Conservation (phyloP, 2,329 filamentous ascomycete species). For the Aspergillus jensenii region DNA sequence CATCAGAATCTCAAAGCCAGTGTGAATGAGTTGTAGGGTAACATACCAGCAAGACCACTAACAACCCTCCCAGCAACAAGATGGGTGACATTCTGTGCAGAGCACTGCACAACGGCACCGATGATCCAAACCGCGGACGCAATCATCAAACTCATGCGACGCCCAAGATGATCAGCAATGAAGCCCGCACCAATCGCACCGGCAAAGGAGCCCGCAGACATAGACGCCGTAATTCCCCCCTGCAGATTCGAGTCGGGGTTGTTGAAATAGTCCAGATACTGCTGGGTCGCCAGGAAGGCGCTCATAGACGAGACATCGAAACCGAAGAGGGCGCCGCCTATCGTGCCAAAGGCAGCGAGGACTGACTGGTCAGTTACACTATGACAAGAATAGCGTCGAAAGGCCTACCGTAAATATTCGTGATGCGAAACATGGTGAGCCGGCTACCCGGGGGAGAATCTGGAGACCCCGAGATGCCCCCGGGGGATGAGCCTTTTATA, state of each 20-base stretch:
- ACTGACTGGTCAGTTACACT: constrained; percentile 20
- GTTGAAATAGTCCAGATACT: constrained; percentile 58
- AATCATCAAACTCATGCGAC: constrained; percentile 43
- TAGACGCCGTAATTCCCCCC: constrained; percentile 63
- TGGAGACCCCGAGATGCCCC: too few relatives aligned
- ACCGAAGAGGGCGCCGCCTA: constrained; percentile 58
- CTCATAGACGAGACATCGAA: constrained; percentile 55
- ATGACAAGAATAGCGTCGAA: too few relatives aligned
- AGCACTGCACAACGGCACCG: constrained; percentile 34
- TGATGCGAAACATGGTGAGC: too few relatives aligned
- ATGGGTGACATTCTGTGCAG: constrained; percentile 32
- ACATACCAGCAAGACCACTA: constrained; percentile 32
- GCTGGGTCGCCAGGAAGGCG: constrained; percentile 50
- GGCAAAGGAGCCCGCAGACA: constrained; percentile 69
- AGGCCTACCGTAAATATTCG: too few relatives aligned
- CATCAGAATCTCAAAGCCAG: background rate
- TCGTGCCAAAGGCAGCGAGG: constrained; percentile 57
- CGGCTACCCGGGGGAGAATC: too few relatives aligned
- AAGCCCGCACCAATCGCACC: constrained; percentile 52
- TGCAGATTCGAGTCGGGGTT: constrained; percentile 41
- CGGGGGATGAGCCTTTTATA: too few relatives aligned
- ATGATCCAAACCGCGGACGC: constrained; percentile 35
- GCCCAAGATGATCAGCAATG: constrained; percentile 37
- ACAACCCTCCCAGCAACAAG: constrained; percentile 53
- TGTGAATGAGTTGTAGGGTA: too few relatives aligned